A percentile compares a stretch with the other conserved stretches of the same genome.
Conservation (phyloP, 805 yeast genomes). For the Blastobotrys robertii region DNA sequence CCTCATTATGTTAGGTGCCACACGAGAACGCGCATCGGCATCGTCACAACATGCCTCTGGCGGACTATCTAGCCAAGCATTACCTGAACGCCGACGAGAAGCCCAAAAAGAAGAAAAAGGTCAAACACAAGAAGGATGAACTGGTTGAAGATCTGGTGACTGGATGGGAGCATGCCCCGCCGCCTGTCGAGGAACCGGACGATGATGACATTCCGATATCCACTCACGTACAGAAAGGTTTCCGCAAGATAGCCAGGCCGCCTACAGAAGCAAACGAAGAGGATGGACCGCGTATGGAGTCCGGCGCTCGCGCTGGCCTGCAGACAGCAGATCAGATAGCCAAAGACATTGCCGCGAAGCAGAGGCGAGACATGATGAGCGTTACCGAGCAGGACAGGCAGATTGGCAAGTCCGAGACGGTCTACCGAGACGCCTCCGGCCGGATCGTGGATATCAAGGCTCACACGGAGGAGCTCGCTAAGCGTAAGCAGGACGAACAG, state of each 20-base stretch:
- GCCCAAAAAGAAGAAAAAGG: slow-evolving; percentile 23
- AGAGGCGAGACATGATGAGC: slow-evolving; percentile 11
- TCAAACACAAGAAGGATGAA: slow-evolving; percentile 7
- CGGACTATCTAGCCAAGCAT: slow-evolving; percentile 38
- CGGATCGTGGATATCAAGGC: slow-evolving; percentile 36
- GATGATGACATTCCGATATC: neutral
- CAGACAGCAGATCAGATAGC: slow-evolving; percentile 39
- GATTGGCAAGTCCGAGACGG: slow-evolving; percentile 39
- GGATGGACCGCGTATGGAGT: slow-evolving; percentile 4
- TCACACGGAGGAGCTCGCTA: slow-evolving; percentile 19
- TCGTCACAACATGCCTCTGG: slow-evolving; percentile 34
- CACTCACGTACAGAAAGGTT: neutral
- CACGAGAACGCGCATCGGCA: too few relatives aligned
- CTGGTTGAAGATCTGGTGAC: slow-evolving; percentile 5
- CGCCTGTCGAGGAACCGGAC: neutral
- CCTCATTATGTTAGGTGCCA: too few relatives aligned
- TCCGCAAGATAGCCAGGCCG: neutral
- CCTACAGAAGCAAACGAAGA: neutral
- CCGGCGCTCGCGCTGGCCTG: slow-evolving; percentile 30
- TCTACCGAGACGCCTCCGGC: slow-evolving; percentile 58
- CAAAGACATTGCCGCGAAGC: slow-evolving; percentile 29
- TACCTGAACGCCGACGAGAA: slow-evolving; percentile 30
- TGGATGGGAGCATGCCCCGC: slow-evolving; percentile 9
- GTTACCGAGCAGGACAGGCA: slow-evolving; percentile 38
- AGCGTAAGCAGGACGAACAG: slow-evolving; percentile 20